Conservation (phyloP, 2,329 filamentous ascomycete species). For the Fusarium dimerum region DNA sequence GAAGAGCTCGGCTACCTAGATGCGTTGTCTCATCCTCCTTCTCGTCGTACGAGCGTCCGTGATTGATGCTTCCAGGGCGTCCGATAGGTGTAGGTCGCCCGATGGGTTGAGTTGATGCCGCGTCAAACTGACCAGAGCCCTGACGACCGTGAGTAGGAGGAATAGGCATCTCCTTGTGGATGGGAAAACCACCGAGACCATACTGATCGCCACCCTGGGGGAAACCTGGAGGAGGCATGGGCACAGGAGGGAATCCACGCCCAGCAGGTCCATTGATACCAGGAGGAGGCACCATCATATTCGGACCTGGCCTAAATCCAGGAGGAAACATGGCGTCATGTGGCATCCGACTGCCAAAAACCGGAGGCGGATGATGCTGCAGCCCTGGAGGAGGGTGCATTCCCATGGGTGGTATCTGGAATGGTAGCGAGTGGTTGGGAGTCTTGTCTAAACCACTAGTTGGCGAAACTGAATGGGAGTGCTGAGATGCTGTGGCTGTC, state of each 20-base stretch:
- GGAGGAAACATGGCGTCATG: slow-evolving; percentile 52
- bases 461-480: slow-evolving; percentile 57
- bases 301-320: slow-evolving; percentile 47
- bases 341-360: slow-evolving; percentile 60
- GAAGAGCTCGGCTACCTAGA: slow-evolving; percentile 85
- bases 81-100: slow-evolving; percentile 85
- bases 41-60: slow-evolving; percentile 50
- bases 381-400: slow-evolving; percentile 50
- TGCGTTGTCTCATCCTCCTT: slow-evolving; percentile 76
- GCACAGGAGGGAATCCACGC: slow-evolving; percentile 44
- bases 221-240: slow-evolving; percentile 41
- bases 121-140: slow-evolving; percentile 69
- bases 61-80: slow-evolving; percentile 73
- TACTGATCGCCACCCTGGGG: slow-evolving; percentile 35
- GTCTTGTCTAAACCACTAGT: slow-evolving; percentile 40
- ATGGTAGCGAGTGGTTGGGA: slow-evolving; percentile 46
- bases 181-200: slow-evolving; percentile 32
- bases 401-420: slow-evolving; percentile 55
- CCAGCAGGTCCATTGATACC: slow-evolving; percentile 48
- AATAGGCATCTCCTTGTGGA: slow-evolving; percentile 34
- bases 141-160: slow-evolving; percentile 70
- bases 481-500: slow-evolving; percentile 30
- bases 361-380: slow-evolving; percentile 42
- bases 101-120: slow-evolving; percentile 68
- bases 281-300: slow-evolving; percentile 52